Evolutionary conservation across 768 basidiomycete genomes (phyloP).

Genomic region (Porphyrellus cyaneotinctus): DNA sequence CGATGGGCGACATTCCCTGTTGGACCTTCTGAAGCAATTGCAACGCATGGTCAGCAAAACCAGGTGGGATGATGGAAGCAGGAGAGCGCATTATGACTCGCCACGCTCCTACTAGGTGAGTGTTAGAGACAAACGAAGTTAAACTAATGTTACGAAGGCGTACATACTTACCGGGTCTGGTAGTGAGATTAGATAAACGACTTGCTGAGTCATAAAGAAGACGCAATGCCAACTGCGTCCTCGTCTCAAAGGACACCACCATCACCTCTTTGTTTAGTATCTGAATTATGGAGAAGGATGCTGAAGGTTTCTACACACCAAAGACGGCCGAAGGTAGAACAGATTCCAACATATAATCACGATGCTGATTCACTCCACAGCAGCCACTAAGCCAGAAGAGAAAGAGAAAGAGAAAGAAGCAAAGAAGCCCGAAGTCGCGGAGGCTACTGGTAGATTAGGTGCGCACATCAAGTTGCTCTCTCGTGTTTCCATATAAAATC

Average conservation of each 20-base stretch:
- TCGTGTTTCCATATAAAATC: not conserved
- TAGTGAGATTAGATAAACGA: slow-evolving; percentile 18
- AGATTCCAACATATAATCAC: not conserved
- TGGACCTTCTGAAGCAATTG: slow-evolving; percentile 36
- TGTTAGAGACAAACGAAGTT: not conserved
- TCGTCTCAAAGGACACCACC: no score
- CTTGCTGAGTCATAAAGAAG: slow-evolving; percentile 30
- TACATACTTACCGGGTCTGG: not conserved
- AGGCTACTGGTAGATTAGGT: slow-evolving; percentile 20
- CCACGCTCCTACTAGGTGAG: not conserved
- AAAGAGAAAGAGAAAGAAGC: slow-evolving; percentile 28
- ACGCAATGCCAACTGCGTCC: no score
- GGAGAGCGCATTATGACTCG: slow-evolving; percentile 6
- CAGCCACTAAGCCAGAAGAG: slow-evolving; percentile 21
- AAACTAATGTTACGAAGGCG: not conserved
- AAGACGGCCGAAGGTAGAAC: slow-evolving; percentile 39
- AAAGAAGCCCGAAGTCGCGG: slow-evolving; percentile 18
- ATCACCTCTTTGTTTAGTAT: not conserved
- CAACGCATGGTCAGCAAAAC: slow-evolving; percentile 21
- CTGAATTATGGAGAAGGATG: slow-evolving; percentile 62
- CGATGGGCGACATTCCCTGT: slow-evolving; percentile 43
- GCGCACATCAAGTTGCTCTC: slow-evolving; percentile 3
- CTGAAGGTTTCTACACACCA: slow-evolving; percentile 73
- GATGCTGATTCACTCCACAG: slow-evolving; percentile 12
- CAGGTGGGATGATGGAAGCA: slow-evolving; percentile 7